phyloP scores from a whole-genome alignment of 257 asterid species.

The Solanum sitiens region DNA sequence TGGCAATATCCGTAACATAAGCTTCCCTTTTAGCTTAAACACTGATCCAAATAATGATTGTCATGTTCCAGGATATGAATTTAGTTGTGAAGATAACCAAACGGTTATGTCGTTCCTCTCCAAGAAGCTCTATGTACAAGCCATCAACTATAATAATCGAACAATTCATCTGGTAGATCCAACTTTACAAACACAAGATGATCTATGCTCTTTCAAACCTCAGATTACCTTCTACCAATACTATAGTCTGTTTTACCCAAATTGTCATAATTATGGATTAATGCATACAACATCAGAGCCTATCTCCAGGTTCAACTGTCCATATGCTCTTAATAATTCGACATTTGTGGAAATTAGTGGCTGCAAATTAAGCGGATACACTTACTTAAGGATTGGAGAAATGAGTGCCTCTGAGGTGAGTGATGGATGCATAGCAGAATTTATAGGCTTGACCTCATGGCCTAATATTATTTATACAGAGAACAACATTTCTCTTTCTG shows the following conservation, averaged over 20 bases:
- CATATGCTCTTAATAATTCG: background rate
- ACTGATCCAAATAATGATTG: background rate
- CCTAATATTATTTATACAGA: background rate
- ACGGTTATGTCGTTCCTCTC: background rate
- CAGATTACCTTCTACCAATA: background rate
- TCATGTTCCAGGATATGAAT: background rate
- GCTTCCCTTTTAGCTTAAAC: background rate
- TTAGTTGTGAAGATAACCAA: conserved; percentile 13
- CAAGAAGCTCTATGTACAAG: conserved; percentile 1
- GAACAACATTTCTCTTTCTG: conserved; percentile 1
- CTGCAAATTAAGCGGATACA: background rate
- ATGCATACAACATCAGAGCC: background rate
- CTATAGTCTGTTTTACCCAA: too few relatives aligned
- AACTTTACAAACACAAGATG: background rate
- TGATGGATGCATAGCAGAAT: background rate
- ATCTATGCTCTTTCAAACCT: conserved; percentile 9
- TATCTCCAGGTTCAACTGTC: conserved; percentile 8
- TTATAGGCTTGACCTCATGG: background rate
- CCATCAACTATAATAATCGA: conserved; percentile 2
- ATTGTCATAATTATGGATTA: too few relatives aligned
- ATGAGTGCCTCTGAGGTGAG: background rate
- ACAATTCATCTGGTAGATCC: conserved; percentile 14
- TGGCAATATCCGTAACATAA: background rate
- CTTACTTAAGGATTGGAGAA: conserved; percentile 7
- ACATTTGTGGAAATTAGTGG: background rate